phyloP scores from a whole-genome alignment of 345 rosid species.

The Arabis hirsuta region DNA sequence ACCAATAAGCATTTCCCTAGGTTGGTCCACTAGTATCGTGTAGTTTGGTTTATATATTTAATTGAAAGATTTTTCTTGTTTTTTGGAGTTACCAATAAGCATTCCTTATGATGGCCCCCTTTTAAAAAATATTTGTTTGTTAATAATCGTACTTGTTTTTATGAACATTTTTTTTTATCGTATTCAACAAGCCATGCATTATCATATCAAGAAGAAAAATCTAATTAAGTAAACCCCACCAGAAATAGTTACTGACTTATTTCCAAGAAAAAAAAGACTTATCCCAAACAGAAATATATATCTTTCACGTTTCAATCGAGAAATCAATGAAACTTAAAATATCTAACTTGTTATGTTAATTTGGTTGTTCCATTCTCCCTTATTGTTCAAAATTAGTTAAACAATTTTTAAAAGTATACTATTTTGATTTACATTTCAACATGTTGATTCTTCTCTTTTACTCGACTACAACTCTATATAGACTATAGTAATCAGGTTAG shows the following conservation, averaged over 20 bases:
- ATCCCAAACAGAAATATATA: background rate
- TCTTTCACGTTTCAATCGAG: background rate
- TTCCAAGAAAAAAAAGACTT: constrained; percentile 7
- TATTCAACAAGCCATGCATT: constrained; percentile 43
- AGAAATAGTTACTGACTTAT: constrained; percentile 23
- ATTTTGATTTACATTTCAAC: background rate
- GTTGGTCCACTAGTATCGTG: constrained; percentile 42
- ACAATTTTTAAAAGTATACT: background rate
- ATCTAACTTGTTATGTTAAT: background rate
- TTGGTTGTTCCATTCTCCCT: background rate
- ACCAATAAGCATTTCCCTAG: constrained; percentile 39
- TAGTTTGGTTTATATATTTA: constrained; percentile 16
- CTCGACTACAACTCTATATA: background rate
- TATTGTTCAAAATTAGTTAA: background rate
- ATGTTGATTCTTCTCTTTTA: background rate
- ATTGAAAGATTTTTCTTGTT: constrained; percentile 12
- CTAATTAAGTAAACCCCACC: constrained; percentile 35
- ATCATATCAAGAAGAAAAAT: constrained; percentile 30
- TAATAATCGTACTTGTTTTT: constrained; percentile 22
- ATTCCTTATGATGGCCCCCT: constrained; percentile 24
- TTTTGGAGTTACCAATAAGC: constrained; percentile 41
- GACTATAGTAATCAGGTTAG: background rate
- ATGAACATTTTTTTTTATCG: constrained; percentile 25
- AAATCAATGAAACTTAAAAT: background rate
- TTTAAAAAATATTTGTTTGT: constrained; percentile 1